Conservation (phyloP, 164 flowering plant species). For the Brasenia schreberi region DNA sequence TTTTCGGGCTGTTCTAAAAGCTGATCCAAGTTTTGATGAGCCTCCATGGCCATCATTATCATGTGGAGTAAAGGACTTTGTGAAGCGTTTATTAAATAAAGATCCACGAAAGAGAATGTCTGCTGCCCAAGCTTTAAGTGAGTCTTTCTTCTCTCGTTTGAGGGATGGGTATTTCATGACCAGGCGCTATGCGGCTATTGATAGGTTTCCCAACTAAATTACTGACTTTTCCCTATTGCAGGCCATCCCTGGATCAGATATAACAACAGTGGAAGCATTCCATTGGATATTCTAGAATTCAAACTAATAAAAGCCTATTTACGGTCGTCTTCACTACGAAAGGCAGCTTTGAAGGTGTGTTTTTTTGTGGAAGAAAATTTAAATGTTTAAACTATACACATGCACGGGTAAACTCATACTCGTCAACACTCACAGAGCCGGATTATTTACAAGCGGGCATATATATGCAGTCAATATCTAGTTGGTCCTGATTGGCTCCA, state of each 20-base stretch:
- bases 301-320: constrained; percentile 67
- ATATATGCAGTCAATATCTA: too few species aligned
- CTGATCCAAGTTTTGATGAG: constrained; percentile 86
- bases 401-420: too few species aligned
- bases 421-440: too few species aligned
- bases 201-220: background rate
- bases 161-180: too few species aligned
- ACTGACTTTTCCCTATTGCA: constrained; percentile 18
- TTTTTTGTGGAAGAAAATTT: constrained; percentile 2
- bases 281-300: constrained; percentile 67
- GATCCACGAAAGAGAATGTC: constrained; percentile 79
- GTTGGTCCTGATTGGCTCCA: too few species aligned
- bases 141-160: constrained; percentile 14
- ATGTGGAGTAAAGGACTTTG: constrained; percentile 77
- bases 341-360: constrained; percentile 92
- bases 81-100: constrained; percentile 60
- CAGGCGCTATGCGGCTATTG: background rate
- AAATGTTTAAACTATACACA: background rate
- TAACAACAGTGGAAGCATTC: constrained; percentile 37
- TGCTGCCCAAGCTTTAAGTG: constrained; percentile 84
- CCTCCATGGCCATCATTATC: constrained; percentile 81
- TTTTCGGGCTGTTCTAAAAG: constrained; percentile 74
- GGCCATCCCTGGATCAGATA: constrained; percentile 93
- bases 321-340: constrained; percentile 83
- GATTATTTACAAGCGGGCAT: too few species aligned